Evolutionary conservation across 495 filamentous ascomycete species (phyloP).

Genomic region (Evansstolkia leycettana): DNA sequence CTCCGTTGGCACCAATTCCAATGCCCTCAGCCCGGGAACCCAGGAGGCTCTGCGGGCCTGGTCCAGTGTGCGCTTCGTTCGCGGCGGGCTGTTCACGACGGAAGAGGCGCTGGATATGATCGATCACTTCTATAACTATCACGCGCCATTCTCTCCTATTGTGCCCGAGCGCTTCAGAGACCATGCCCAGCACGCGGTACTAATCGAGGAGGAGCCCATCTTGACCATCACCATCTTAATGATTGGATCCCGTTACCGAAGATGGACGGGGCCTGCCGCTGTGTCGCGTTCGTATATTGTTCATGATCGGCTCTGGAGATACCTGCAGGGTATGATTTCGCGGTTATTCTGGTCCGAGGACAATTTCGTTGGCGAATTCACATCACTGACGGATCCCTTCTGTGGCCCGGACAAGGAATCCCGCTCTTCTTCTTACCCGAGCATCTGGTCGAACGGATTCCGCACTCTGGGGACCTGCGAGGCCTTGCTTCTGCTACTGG

Average conservation of each 20-base stretch:
- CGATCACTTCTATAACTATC: constrained; percentile 59
- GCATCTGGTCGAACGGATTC: constrained; percentile 51
- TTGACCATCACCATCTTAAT: constrained; percentile 66
- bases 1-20: not conserved
- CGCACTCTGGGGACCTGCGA: constrained; percentile 70
- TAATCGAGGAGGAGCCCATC: constrained; percentile 68
- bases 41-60: constrained; percentile 56
- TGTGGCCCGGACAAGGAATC: constrained; percentile 43
- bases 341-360: constrained; percentile 74
- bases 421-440: constrained; percentile 21
- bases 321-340: constrained; percentile 69
- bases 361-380: too few relatives aligned
- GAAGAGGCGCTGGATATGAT: constrained; percentile 41
- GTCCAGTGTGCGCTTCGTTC: constrained; percentile 68
- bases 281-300: constrained; percentile 62
- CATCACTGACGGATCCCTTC: constrained; percentile 57
- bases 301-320: constrained; percentile 72
- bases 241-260: constrained; percentile 61
- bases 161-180: constrained; percentile 56
- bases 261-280: constrained; percentile 52
- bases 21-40: not conserved
- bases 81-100: constrained; percentile 78
- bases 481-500: constrained; percentile 59
- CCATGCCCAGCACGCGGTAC: constrained; percentile 45
- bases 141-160: constrained; percentile 69